A percentile compares a stretch with the other conserved stretches of the same genome.
Evolutionary conservation across 1,284 basidiomycete species (phyloP).

Genomic region (Microbotryomycetes sp.): DNA sequence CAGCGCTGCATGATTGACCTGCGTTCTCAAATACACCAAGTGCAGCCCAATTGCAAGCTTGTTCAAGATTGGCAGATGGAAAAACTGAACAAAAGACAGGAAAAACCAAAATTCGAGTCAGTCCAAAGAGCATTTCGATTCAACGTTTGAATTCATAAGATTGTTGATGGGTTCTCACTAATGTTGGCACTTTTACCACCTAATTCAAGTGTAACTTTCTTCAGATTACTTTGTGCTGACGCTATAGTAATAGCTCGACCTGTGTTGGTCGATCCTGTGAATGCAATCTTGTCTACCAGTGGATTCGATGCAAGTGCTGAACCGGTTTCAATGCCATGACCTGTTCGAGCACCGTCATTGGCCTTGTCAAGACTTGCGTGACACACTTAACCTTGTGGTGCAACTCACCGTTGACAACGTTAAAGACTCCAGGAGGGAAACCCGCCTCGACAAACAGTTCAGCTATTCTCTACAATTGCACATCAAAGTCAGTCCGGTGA

Average conservation of each 20-base stretch:
- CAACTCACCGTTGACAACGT: slow-evolving; percentile 36
- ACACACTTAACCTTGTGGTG: no score
- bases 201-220: slow-evolving; percentile 41
- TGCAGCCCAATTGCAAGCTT: slow-evolving; percentile 30
- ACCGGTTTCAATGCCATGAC: slow-evolving; percentile 10
- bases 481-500: no score
- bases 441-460: slow-evolving; percentile 36
- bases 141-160: not conserved
- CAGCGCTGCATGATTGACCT: slow-evolving; percentile 69
- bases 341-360: not conserved
- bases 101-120: not conserved
- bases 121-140: no score
- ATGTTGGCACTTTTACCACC: slow-evolving; percentile 43
- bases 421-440: slow-evolving; percentile 39
- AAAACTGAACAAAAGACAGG: slow-evolving; percentile 15
- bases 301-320: slow-evolving; percentile 6
- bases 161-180: not conserved
- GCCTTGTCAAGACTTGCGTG: no score
- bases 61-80: slow-evolving; percentile 26
- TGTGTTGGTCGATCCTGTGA: slow-evolving; percentile 40
- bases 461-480: slow-evolving; percentile 32
- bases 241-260: slow-evolving; percentile 41
- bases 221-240: slow-evolving; percentile 41
- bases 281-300: slow-evolving; percentile 28
- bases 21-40: slow-evolving; percentile 27